Percentiles rank a stretch among this genome's conserved stretches.
Conservation (phyloP, 352 stramenopile species). For the Phytophthora constricta region DNA sequence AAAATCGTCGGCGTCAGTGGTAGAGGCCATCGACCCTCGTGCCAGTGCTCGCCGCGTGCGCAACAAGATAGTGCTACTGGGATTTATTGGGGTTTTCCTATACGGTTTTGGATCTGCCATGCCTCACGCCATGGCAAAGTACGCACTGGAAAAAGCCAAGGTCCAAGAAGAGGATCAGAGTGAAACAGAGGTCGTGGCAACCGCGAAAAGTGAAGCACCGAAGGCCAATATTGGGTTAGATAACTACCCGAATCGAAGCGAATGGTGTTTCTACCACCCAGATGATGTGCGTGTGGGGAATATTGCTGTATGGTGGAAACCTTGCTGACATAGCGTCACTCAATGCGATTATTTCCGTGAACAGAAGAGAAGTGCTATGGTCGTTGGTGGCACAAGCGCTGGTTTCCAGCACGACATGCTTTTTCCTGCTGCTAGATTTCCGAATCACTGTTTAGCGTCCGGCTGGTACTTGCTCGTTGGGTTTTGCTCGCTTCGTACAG, state of each 20-base stretch:
- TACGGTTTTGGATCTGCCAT: slow-evolving; percentile 76
- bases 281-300: no score
- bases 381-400: no score
- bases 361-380: no score
- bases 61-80: slow-evolving; percentile 67
- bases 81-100: slow-evolving; percentile 69
- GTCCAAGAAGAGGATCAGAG: slow-evolving; percentile 48
- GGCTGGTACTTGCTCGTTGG: slow-evolving; percentile 38
- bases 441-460: slow-evolving; percentile 34
- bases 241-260: slow-evolving; percentile 22
- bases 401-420: no score
- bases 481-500: slow-evolving; percentile 70
- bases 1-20: slow-evolving; percentile 52
- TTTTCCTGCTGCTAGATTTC: no score
- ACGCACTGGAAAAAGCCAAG: slow-evolving; percentile 66
- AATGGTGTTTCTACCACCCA: slow-evolving; percentile 27
- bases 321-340: no score
- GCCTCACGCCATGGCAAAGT: slow-evolving; percentile 73
- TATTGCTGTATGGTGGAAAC: no score
- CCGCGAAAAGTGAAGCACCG: slow-evolving; percentile 31
- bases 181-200: slow-evolving; percentile 1
- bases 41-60: slow-evolving; percentile 42
- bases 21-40: slow-evolving; percentile 63
- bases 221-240: slow-evolving; percentile 1
- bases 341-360: no score